Conservation (phyloP, 805 yeast genomes). For the Saccharomycopsis javanensis region DNA sequence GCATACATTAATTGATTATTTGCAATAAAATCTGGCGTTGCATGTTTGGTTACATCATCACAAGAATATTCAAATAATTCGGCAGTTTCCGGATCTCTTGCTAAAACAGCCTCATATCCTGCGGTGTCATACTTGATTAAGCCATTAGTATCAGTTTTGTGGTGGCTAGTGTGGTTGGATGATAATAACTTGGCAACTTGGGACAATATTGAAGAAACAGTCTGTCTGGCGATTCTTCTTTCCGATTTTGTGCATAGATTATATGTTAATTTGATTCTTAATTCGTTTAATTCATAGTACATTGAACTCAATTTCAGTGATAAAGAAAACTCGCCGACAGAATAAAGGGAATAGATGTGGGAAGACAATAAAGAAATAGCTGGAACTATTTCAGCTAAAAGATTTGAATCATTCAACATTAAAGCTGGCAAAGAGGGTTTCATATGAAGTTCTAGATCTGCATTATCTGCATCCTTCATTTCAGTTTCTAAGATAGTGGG, state of each 20-base stretch:
- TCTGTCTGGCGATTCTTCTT: conserved; percentile 36
- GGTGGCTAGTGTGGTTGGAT: conserved; percentile 27
- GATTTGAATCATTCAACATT: conserved; percentile 33
- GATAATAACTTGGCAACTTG: conserved; percentile 54
- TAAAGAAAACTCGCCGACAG: conserved; percentile 58
- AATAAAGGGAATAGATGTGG: conserved; percentile 60
- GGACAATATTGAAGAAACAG: conserved; percentile 42
- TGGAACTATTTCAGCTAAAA: conserved; percentile 48
- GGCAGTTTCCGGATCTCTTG: conserved; percentile 54
- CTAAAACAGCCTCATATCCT: conserved; percentile 58
- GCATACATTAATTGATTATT: conserved; percentile 63
- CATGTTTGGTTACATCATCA: conserved; percentile 23
- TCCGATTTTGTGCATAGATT: conserved; percentile 48
- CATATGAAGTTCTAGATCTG: conserved; percentile 25
- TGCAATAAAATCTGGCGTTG: conserved; percentile 51
- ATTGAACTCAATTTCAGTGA: conserved; percentile 45
- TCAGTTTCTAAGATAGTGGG: conserved; percentile 31
- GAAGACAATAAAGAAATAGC: conserved; percentile 48
- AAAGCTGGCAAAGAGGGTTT: conserved; percentile 51
- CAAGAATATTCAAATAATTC: conserved; percentile 37
- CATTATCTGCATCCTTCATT: conserved; percentile 24
- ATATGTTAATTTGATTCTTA: conserved; percentile 43
- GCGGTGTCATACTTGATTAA: conserved; percentile 37
- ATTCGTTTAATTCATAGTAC: conserved; percentile 48
- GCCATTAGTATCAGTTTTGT: conserved; percentile 22